Evolutionary conservation across 1,139 yeast genomes (phyloP), one percentile per base, ranked within the genome.

Genomic region (Pichia sp.): DNA sequence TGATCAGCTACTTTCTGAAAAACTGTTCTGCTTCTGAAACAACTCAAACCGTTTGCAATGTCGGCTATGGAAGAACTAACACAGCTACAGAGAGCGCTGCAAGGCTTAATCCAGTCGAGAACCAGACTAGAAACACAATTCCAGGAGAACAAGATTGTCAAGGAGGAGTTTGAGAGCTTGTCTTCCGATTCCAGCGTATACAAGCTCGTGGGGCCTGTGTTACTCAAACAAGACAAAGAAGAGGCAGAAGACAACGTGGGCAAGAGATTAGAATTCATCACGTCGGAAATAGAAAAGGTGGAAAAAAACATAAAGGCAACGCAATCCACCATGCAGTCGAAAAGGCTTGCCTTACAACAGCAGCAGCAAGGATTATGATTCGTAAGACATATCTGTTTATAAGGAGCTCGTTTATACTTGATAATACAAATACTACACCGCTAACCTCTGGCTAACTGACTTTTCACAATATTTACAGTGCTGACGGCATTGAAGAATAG

Each of bases 121-220:
- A 87, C 87, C 53, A 79, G 81, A 64, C 73, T 87, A 46, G 95
- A 87, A 66, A 85, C 93, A 0, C 95, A 87, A 68, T 79, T 72
- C 63, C 98, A 93, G 70, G 99, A 93, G 70, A 92, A 92, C 72
- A 85, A 85, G 67, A 90, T 93, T 52, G 99, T 93, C n/a, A 77
- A 84, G 64, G 84, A 81, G 43, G 98, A 93, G 70, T 87, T 93
- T 65, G 80, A 77, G 23, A 70, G 72, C 52, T 72, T 90, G 29
- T 54, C 58, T n/a, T 62, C 59, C 5, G 70, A 67, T 30, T 78
- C 95, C 16, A 87, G 87, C 63, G 85, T 93, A 42, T 93, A 82
- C 73, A 93, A 93, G 70, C 78, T 92, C 61, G 87, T 93, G 23
- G 99, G 99, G 0, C 96, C 97, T 10, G 90, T 92, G 7, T 76